phyloP scores from a whole-genome alignment of 208 protist species.

The Crithidia sp. region DNA sequence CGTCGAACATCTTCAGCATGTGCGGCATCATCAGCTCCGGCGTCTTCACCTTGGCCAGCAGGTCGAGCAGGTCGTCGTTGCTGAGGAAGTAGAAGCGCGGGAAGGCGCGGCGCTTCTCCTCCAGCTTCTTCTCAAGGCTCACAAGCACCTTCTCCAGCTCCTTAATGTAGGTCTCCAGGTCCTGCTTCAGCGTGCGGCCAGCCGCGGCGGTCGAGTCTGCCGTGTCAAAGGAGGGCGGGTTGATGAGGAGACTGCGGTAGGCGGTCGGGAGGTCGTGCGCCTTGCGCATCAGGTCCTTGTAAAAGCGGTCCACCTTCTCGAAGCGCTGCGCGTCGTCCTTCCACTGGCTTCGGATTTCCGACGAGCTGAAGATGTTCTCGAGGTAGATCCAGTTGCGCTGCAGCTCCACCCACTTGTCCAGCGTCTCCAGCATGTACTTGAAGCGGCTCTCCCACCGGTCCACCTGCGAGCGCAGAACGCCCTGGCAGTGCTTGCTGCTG shows the following conservation, averaged over 20 bases:
- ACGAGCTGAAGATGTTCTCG: slow-evolving; percentile 95
- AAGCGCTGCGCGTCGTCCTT: slow-evolving; percentile 96
- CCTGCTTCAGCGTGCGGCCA: slow-evolving; percentile 75
- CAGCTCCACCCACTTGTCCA: slow-evolving; percentile 95
- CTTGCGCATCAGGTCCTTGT: slow-evolving; percentile 95
- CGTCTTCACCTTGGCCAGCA: slow-evolving; percentile 98
- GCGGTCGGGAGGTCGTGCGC: slow-evolving; percentile 92
- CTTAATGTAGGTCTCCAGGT: slow-evolving; percentile 92
- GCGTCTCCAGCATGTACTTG: slow-evolving; percentile 92
- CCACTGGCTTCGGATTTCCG: slow-evolving; percentile 97
- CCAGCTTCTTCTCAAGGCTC: slow-evolving; percentile 94
- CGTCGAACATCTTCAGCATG: slow-evolving; percentile 98
- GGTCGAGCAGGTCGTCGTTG: slow-evolving; percentile 97
- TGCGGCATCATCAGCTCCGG: slow-evolving; percentile 97
- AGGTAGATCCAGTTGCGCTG: slow-evolving; percentile 98
- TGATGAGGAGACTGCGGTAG: slow-evolving; percentile 90
- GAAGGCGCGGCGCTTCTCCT: slow-evolving; percentile 96
- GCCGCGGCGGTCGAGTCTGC: slow-evolving; percentile 30
- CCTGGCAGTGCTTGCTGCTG: slow-evolving; percentile 92
- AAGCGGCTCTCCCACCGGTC: slow-evolving; percentile 95
- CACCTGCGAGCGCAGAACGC: slow-evolving; percentile 91
- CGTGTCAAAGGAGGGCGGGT: slow-evolving; percentile 77
- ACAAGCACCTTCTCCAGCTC: slow-evolving; percentile 95
- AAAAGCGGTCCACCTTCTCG: slow-evolving; percentile 93
- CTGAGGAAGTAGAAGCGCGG: slow-evolving; percentile 98